Evolutionary conservation across 2,329 filamentous ascomycete genomes (phyloP).

Genomic region (Botryosphaeria agaves): DNA sequence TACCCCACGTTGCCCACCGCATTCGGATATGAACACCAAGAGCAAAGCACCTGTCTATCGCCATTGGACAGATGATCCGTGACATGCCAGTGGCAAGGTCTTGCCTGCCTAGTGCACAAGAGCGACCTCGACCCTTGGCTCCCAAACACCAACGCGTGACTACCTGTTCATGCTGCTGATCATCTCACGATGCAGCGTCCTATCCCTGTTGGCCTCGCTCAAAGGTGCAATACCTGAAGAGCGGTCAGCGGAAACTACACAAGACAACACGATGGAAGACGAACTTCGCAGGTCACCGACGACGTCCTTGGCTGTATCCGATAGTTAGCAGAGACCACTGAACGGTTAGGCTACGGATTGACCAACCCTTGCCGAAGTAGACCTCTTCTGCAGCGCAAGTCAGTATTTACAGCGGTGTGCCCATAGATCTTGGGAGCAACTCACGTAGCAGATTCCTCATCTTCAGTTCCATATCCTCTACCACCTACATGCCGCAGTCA

Average conservation of each 20-base stretch:
- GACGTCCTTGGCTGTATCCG: constrained; percentile 62
- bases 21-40: too few relatives aligned
- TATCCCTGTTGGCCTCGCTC: constrained; percentile 69
- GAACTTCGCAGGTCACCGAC: constrained; percentile 83
- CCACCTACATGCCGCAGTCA: too few relatives aligned
- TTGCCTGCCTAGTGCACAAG: too few relatives aligned
- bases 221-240: constrained; percentile 49
- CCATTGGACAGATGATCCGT: too few relatives aligned
- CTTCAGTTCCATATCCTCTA: constrained; percentile 99
- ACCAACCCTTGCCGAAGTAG: constrained; percentile 70
- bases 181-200: constrained; percentile 75
- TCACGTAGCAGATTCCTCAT: constrained; percentile 84
- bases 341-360: neutral
- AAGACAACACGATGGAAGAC: constrained; percentile 7
- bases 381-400: constrained; percentile 51
- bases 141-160: too few relatives aligned
- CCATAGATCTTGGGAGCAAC: constrained; percentile 8
- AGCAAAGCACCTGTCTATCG: too few relatives aligned
- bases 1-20: too few relatives aligned
- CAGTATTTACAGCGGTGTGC: constrained; percentile 4
- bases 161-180: constrained; percentile 38
- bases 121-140: too few relatives aligned
- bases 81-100: too few relatives aligned
- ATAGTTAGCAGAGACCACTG: neutral
- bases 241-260: constrained; percentile 4